Base-by-base conservation (phyloP, 2,329 filamentous ascomycete genomes). In the Blumeriella jaapii region DNA sequence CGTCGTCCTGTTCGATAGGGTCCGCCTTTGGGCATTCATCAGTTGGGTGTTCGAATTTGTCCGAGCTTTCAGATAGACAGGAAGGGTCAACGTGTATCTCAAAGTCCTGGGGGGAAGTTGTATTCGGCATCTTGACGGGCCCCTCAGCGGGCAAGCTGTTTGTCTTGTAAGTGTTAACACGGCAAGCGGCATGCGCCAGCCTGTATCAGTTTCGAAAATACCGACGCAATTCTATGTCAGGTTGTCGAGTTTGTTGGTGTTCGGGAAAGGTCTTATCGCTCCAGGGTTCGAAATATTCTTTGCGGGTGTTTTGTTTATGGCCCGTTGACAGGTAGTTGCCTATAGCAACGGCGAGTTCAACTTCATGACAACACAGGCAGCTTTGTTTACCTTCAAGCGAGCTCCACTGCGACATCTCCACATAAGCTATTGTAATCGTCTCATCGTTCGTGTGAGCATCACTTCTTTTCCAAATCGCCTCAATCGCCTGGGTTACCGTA, bases 71-170 rank as follows among this genome's bases (percentile, higher is more conserved):
- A 13, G 45, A 47, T 25, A 54, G 31, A 31, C 48, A 49, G 11
- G 50, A 53, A 10, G 39, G 33, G 33, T 55, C 53, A 18, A 55
- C 50, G 35, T 55, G 51, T 26, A 55, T 54, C 26, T 46, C 41
- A 39, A 54, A 55, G 20, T 48, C 44, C 17, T 41, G 29, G 12
- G 31, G 41, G 23, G 46, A 38, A 25, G 40, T 39, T 15, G 44
- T 32, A 39, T 48, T 51, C 23, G 41, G 30, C 48, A 52, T 53
- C 13, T 34, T 35, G 32, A 36, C 20, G 29, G 31, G 31, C 15
- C 19, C 26, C 11, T 29, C 15, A 30, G 25, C 20, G 25, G 17
- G 14, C n/a, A n/a, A 13, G 13, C 16, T 33, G 37, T 39, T 42
- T 39, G 37, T 30, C 17, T 14, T 26, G 47, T 47, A 46, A 48